phyloP scores from a whole-genome alignment of 768 basidiomycete species.

The Calvatia gigantea region DNA sequence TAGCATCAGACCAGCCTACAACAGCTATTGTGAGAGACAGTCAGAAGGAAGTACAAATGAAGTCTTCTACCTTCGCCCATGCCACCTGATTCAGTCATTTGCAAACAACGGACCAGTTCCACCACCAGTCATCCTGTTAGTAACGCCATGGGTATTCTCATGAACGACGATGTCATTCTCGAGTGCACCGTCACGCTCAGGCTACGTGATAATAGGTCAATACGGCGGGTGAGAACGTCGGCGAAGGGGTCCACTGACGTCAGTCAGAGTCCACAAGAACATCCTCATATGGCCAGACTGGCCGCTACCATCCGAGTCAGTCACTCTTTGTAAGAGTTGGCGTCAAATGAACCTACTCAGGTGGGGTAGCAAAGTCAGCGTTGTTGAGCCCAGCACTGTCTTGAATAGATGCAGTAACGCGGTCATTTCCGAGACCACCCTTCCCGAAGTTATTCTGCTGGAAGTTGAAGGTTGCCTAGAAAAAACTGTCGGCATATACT shows the following conservation, averaged over 20 bases:
- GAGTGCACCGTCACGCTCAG: conserved; percentile 61
- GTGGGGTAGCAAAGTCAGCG: conserved; percentile 39
- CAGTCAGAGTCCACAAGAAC: conserved; percentile 35
- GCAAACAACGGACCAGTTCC: conserved; percentile 58
- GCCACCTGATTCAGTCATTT: conserved; percentile 61
- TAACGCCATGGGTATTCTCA: conserved; percentile 52
- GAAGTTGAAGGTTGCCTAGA: conserved; percentile 45
- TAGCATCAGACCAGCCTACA: conserved; percentile 46
- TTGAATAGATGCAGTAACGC: conserved; percentile 51
- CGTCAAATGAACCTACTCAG: conserved; percentile 32
- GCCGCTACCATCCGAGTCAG: conserved; percentile 15
- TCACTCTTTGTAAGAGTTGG: conserved; percentile 39
- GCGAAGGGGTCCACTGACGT: conserved; percentile 19
- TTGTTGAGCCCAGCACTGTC: conserved; percentile 41
- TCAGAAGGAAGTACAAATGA: neutral
- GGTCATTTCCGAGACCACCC: conserved; percentile 46
- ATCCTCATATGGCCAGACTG: conserved; percentile 24
- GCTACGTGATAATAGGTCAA: conserved; percentile 28
- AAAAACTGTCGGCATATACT: neutral
- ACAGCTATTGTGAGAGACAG: neutral
- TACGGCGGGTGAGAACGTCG: conserved; percentile 4
- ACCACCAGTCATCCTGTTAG: conserved; percentile 53
- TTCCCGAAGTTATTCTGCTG: conserved; percentile 53
- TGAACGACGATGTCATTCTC: conserved; percentile 58
- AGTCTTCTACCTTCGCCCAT: conserved; percentile 54